A percentile compares a stretch with the other conserved stretches of the same genome.
phyloP scores from a whole-genome alignment of 2,329 filamentous ascomycete species.

The Calonectria hongkongensis region DNA sequence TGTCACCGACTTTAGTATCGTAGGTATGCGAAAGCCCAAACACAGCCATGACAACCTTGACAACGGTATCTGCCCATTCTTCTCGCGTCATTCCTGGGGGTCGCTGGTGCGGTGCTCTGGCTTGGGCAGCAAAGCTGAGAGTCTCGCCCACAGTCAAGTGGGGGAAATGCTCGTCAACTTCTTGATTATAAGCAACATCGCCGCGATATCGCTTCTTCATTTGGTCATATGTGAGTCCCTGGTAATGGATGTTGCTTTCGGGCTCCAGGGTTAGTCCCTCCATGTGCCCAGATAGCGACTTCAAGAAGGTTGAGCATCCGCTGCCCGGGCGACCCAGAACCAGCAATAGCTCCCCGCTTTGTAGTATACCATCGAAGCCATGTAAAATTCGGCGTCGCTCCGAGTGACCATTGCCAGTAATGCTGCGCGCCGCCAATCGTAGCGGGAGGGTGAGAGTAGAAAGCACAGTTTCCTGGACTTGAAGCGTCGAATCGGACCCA shows the following conservation, averaged over 20 bases:
- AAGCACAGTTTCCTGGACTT: not conserved
- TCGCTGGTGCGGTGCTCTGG: slow-evolving; percentile 3
- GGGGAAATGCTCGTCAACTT: slow-evolving; percentile 3
- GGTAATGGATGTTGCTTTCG: slow-evolving; percentile 17
- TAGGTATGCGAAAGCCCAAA: slow-evolving; percentile 11
- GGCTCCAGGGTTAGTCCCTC: not conserved
- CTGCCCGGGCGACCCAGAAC: slow-evolving; percentile 1
- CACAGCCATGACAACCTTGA: slow-evolving; percentile 18
- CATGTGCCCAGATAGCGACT: slow-evolving; percentile 5
- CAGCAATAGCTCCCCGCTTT: slow-evolving; percentile 14
- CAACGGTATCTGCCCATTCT: slow-evolving; percentile 8
- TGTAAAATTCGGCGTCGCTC: slow-evolving; percentile 3
- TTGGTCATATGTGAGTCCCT: slow-evolving; percentile 5
- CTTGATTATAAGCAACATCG: slow-evolving; percentile 10
- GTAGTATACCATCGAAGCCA: slow-evolving; percentile 8
- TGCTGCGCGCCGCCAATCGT: not conserved
- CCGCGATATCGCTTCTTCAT: slow-evolving; percentile 18
- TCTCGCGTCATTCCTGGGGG: not conserved
- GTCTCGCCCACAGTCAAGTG: slow-evolving; percentile 14
- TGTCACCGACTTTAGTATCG: slow-evolving; percentile 3
- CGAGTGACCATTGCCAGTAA: not conserved
- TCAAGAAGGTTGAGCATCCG: slow-evolving; percentile 8
- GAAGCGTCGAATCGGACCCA: not conserved
- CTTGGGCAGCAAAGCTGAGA: slow-evolving; percentile 6
- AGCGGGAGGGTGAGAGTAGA: not conserved